Conservation (phyloP, 2,329 filamentous ascomycete species). For the Exserohilum rostratum region DNA sequence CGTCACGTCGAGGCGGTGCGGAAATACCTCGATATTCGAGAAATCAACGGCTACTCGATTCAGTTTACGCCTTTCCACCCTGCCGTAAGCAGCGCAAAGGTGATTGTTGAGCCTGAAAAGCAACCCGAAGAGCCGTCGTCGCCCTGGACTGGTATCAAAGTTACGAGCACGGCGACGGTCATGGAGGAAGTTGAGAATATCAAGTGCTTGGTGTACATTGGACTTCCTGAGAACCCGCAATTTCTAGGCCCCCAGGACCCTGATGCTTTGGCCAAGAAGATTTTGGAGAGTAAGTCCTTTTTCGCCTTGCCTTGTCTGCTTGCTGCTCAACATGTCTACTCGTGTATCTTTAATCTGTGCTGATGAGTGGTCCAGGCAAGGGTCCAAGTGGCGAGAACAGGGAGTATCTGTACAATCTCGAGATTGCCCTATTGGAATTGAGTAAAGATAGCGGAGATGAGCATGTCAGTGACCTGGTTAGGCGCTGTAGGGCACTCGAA, state of each 20-base stretch:
- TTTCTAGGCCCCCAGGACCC: slow-evolving; percentile 86
- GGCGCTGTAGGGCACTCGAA: slow-evolving; percentile 71
- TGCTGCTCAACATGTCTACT: too few relatives aligned
- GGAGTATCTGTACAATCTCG: slow-evolving; percentile 85
- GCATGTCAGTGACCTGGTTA: slow-evolving; percentile 83
- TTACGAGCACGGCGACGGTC: slow-evolving; percentile 41
- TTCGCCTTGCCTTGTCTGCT: background rate
- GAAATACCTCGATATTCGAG: slow-evolving; percentile 90
- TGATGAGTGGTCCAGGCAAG: slow-evolving; percentile 5
- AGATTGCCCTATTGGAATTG: slow-evolving; percentile 74
- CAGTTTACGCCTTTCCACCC: slow-evolving; percentile 87
- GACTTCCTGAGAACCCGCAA: slow-evolving; percentile 89
- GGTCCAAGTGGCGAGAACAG: slow-evolving; percentile 89
- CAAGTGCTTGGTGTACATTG: slow-evolving; percentile 83
- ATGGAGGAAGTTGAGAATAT: slow-evolving; percentile 1
- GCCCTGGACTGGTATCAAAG: slow-evolving; percentile 30
- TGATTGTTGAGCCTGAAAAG: slow-evolving; percentile 1
- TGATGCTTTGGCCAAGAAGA: slow-evolving; percentile 78
- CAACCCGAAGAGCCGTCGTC: slow-evolving; percentile 3
- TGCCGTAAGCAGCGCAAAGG: slow-evolving; percentile 48
- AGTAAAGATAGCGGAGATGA: slow-evolving; percentile 78
- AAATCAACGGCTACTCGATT: slow-evolving; percentile 96
- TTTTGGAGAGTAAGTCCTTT: slow-evolving; percentile 64
- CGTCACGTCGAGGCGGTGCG: slow-evolving; percentile 79
- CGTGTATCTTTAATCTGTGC: background rate